Evolutionary conservation across 441 rosid species (phyloP), one percentile per base, ranked within the genome.

Genomic region (Pelargonium citronellum): DNA sequence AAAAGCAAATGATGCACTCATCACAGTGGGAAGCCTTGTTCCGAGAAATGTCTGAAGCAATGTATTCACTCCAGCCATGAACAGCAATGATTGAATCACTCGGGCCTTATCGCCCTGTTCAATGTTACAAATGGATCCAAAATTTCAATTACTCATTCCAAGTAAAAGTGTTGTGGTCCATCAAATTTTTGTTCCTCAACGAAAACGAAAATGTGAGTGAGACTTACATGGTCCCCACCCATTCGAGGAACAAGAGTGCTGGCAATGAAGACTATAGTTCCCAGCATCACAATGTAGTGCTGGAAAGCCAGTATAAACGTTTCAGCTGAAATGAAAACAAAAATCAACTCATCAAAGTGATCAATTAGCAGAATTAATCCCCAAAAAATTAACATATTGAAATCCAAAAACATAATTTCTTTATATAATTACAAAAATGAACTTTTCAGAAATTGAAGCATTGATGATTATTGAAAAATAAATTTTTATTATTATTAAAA

Each of bases 251-350:
- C 98, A 41, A 94, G 87, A 68, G 57, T 72, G 77, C 72, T 85
- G 74, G 90, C 84, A 72, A 91, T 79, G 47, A 87, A 73, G n/a
- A 94, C 95, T 22, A 85, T 79, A 68, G 95, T 87, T 74, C 98
- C 97, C 15, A 94, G 95, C 91, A 86, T 82, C 81, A 91, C 95
- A 15, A 91, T 83, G 77, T 88, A 91, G 85, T 91, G 98, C 69
- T 94, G 93, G 80, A 94, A 94, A 76, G 93, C 98, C 68, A 94
- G 72, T 17, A 91, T 69, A 73, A 79, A 67, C 7, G 89, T 79
- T 83, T 88, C 86, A 70, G 83, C 98, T 91, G 94, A 71, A 63
- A 76, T 79, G 17, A 4, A 55, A 16, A 15, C 3, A 55, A 55
- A 15, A 6, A 22, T 16, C 10, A 15, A 55, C 5, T 7, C 5